phyloP scores from a whole-genome alignment of 495 filamentous ascomycete genomes.

The Monascus purpureus region DNA sequence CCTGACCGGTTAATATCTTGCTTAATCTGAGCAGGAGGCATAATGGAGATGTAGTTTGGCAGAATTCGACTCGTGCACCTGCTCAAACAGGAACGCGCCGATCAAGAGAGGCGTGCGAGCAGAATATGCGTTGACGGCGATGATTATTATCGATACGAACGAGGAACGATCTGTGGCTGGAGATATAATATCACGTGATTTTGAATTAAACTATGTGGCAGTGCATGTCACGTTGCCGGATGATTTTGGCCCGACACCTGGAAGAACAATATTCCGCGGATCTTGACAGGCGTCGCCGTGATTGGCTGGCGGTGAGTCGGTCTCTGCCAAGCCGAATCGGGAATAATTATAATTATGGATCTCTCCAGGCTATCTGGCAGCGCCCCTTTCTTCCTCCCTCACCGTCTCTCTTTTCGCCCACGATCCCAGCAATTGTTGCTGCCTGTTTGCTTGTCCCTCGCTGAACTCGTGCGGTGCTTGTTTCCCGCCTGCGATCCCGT shows the following conservation, averaged over 20 bases:
- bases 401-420: neutral
- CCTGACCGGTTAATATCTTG: conserved; percentile 93
- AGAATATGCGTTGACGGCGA: neutral
- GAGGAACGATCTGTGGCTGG: conserved; percentile 7
- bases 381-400: too few relatives aligned
- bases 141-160: conserved; percentile 15
- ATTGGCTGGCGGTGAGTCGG: too few relatives aligned
- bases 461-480: neutral
- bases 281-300: too few relatives aligned
- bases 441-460: conserved; percentile 1
- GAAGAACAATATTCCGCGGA: too few relatives aligned
- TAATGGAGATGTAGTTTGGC: too few relatives aligned
- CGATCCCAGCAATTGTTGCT: neutral
- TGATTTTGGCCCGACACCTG: neutral
- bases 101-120: conserved; percentile 5
- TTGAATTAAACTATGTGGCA: conserved; percentile 1
- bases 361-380: too few relatives aligned
- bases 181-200: conserved; percentile 6
- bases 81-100: too few relatives aligned
- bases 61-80: too few relatives aligned
- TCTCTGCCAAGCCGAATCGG: neutral
- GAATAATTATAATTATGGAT: too few relatives aligned
- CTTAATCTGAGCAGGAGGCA: conserved; percentile 62
- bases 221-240: neutral
- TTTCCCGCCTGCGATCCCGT: too few relatives aligned